These are phyloP conservation scores for Populus trichocarpa DNA, from an alignment of 441 rosid genomes.

Conservation along the genomic window DNA sequence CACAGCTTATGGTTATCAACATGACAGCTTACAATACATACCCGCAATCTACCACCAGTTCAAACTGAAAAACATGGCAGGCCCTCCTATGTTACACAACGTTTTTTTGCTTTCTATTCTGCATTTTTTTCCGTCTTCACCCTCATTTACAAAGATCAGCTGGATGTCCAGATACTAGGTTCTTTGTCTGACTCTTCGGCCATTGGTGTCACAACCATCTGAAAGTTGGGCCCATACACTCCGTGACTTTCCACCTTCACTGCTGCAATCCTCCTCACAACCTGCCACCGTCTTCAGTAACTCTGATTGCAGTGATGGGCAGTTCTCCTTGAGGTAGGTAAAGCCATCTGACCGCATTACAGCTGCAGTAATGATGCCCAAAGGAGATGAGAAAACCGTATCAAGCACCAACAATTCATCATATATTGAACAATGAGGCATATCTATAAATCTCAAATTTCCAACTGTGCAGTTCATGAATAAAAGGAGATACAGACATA, in stretches of 20 bases:
- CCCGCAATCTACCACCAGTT: slow-evolving; percentile 13
- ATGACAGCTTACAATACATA: slow-evolving; percentile 5
- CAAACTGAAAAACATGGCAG: not conserved
- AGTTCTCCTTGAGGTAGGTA: slow-evolving; percentile 44
- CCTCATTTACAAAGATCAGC: slow-evolving; percentile 17
- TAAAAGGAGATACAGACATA: not conserved
- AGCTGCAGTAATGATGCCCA: slow-evolving; percentile 35
- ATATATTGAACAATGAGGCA: not conserved
- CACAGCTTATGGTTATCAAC: not conserved
- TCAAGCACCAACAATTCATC: not conserved
- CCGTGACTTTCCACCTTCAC: slow-evolving; percentile 60
- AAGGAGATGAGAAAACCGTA: not conserved
- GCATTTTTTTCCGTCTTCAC: not conserved
- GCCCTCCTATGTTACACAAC: not conserved
- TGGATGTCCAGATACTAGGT: slow-evolving; percentile 22
- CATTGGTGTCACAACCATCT: slow-evolving; percentile 66
- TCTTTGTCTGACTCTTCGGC: slow-evolving; percentile 73
- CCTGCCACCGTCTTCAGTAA: slow-evolving; percentile 60
- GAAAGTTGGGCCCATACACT: slow-evolving; percentile 92
- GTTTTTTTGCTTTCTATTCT: not conserved
- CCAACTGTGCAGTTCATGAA: too few species aligned
- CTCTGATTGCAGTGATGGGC: slow-evolving; percentile 50
- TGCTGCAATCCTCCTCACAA: slow-evolving; percentile 61
- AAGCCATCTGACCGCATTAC: slow-evolving; percentile 64
- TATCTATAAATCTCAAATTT: too few species aligned